These are phyloP conservation scores for Cercophora scortea DNA, from an alignment of 495 filamentous ascomycete species.

Conservation along the genomic window DNA sequence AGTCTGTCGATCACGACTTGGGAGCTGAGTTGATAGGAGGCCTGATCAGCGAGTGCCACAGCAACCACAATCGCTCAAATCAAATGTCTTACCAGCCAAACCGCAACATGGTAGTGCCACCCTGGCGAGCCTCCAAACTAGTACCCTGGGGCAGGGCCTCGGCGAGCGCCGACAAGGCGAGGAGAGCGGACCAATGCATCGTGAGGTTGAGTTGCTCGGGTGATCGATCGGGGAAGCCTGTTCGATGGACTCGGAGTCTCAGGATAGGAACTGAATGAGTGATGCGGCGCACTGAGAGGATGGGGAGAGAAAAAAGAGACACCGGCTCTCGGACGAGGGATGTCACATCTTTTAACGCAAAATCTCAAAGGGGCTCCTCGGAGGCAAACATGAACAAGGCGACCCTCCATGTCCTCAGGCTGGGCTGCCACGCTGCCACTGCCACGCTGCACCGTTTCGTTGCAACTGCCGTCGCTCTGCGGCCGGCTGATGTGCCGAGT, in stretches of 20 bases:
- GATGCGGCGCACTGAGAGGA: background rate
- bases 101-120: background rate
- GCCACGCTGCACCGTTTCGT: background rate
- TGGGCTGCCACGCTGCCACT: background rate
- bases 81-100: background rate
- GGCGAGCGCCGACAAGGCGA: background rate
- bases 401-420: background rate
- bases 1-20: slow-evolving; percentile 4
- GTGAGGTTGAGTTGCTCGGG: background rate
- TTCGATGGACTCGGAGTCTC: too few relatives aligned
- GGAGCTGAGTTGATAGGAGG: background rate
- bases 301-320: background rate
- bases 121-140: background rate
- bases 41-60: too few relatives aligned
- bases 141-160: background rate
- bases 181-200: background rate
- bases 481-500: background rate
- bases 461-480: background rate
- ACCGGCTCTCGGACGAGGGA: too few relatives aligned
- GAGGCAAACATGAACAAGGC: background rate
- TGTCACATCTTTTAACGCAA: too few relatives aligned
- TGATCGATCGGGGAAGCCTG: background rate
- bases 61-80: too few relatives aligned
- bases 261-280: too few relatives aligned
- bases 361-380: too few relatives aligned